Evolutionary conservation across 805 yeast species (phyloP).

Genomic region (Candida yuanshanica): DNA sequence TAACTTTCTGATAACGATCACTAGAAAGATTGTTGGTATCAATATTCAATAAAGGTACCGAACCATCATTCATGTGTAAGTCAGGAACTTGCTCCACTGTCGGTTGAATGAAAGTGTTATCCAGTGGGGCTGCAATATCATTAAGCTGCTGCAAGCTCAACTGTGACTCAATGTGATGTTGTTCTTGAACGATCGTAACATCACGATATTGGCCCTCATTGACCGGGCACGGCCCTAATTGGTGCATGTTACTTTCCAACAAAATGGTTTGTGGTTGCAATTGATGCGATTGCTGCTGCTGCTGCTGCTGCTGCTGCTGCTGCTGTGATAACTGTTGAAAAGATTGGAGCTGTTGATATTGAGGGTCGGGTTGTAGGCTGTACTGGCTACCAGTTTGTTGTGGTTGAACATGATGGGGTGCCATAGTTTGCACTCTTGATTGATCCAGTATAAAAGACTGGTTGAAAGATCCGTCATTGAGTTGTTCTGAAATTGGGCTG

Average conservation of each 20-base stretch:
- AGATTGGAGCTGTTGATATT: background rate
- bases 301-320: background rate
- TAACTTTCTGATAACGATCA: slow-evolving; percentile 6
- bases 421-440: background rate
- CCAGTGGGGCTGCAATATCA: slow-evolving; percentile 16
- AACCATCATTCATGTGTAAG: background rate
- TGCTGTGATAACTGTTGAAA: too few relatives aligned
- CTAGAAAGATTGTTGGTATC: slow-evolving; percentile 4
- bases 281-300: background rate
- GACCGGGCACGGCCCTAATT: background rate
- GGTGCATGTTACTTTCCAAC: background rate
- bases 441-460: background rate
- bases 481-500: background rate
- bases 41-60: slow-evolving; percentile 1
- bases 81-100: background rate
- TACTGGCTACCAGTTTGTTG: background rate
- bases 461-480: background rate
- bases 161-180: background rate
- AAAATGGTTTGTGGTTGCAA: background rate
- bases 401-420: background rate
- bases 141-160: background rate
- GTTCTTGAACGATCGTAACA: background rate
- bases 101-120: slow-evolving; percentile 17
- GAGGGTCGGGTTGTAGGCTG: background rate
- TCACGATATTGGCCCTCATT: background rate